Evolutionary conservation across 139 green algal genomes (phyloP).

Genomic region (Volvox africanus): DNA sequence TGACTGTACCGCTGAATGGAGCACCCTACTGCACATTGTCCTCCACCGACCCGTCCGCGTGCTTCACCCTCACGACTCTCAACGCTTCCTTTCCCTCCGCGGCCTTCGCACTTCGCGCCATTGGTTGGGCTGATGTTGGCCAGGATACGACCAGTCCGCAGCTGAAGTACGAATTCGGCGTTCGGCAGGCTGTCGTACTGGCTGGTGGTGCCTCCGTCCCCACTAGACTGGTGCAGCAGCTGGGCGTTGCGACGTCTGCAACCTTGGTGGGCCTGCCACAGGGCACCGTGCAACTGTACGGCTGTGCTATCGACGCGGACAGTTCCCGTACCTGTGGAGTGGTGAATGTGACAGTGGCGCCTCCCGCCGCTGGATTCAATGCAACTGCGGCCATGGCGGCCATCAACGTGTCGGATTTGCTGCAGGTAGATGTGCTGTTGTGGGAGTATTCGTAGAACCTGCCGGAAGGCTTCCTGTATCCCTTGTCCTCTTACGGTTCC

Average conservation of each 20-base stretch:
- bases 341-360: neutral
- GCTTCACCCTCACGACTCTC: neutral
- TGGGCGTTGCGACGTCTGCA: neutral
- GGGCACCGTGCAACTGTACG: conserved; percentile 12
- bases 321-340: neutral
- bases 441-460: neutral
- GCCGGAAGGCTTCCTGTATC: neutral
- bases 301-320: neutral
- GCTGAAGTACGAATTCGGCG: conserved; percentile 40
- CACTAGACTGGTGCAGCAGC: neutral
- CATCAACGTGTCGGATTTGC: neutral
- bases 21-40: conserved; percentile 17
- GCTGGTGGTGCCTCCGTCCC: neutral
- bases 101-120: neutral
- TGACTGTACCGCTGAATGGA: conserved; percentile 14
- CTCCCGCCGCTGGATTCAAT: neutral
- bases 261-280: conserved; percentile 26
- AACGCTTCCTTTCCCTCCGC: conserved; percentile 12
- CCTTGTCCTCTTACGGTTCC: neutral
- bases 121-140: conserved; percentile 2
- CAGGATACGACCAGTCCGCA: neutral
- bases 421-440: neutral
- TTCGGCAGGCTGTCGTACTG: neutral
- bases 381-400: neutral
- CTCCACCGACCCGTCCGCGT: neutral